Percentiles rank a stretch among this genome's conserved stretches.
phyloP scores from a whole-genome alignment of 164 flowering plant species.

The Aristolochia contorta region DNA sequence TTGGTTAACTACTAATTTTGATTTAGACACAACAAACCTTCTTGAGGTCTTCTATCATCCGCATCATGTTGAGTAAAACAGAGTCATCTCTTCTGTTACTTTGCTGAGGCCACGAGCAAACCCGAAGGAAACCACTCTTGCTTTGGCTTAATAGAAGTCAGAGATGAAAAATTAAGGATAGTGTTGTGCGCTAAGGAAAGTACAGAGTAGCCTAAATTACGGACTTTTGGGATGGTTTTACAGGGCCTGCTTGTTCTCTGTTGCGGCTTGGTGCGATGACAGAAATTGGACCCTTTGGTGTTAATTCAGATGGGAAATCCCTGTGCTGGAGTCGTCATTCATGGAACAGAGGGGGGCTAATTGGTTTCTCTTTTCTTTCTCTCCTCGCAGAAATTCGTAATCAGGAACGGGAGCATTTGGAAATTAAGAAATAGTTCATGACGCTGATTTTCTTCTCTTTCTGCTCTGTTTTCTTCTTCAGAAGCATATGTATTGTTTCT shows the following conservation, averaged over 20 bases:
- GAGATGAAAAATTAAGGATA: slow-evolving; percentile 1
- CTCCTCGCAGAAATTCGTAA: too few relatives aligned
- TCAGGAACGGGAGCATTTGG: too few relatives aligned
- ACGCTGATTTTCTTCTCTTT: not conserved
- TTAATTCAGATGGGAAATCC: slow-evolving; percentile 4
- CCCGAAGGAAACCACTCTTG: slow-evolving; percentile 23
- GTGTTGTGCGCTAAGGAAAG: too few relatives aligned
- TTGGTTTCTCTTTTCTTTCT: not conserved
- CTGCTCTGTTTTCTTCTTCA: not conserved
- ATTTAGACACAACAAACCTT: too few relatives aligned
- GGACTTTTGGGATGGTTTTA: not conserved
- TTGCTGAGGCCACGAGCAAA: slow-evolving; percentile 19
- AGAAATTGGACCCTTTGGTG: slow-evolving; percentile 5
- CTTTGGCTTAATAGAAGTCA: slow-evolving; percentile 25
- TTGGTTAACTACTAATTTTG: not conserved
- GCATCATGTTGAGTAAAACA: too few relatives aligned
- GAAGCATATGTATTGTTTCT: slow-evolving; percentile 5
- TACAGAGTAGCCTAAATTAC: not conserved
- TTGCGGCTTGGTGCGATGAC: slow-evolving; percentile 5
- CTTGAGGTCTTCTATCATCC: too few relatives aligned
- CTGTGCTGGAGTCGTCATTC: slow-evolving; percentile 1
- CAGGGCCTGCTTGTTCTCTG: slow-evolving; percentile 9
- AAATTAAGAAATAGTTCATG: not conserved
- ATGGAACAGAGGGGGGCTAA: slow-evolving; percentile 3
- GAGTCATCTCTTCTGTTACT: slow-evolving; percentile 16